A percentile compares a stretch with the other conserved stretches of the same genome.
phyloP scores from a whole-genome alignment of 768 basidiomycete genomes.

The Pleurotus eryngii region DNA sequence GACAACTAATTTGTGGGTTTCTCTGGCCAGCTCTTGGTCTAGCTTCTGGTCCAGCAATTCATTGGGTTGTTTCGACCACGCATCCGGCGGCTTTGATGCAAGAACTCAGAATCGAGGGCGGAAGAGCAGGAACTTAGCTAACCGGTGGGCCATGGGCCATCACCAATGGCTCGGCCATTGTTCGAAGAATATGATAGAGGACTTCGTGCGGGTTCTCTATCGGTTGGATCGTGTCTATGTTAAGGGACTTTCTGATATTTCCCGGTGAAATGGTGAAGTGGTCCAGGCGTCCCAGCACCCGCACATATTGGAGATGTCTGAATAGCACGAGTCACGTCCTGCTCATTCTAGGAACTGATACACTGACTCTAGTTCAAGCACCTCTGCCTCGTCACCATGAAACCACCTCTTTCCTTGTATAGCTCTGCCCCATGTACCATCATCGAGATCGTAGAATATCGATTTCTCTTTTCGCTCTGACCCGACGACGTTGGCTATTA shows the following conservation, averaged over 20 bases:
- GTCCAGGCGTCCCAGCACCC: background rate
- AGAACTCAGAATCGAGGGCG: background rate
- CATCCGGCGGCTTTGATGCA: background rate
- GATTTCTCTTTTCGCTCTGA: background rate
- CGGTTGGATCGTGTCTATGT: background rate
- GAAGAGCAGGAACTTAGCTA: background rate
- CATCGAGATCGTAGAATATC: background rate
- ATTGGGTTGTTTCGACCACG: background rate
- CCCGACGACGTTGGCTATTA: slow-evolving; percentile 3
- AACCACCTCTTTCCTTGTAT: background rate
- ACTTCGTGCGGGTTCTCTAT: background rate
- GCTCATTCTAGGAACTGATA: background rate
- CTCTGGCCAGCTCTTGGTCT: background rate
- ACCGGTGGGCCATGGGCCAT: background rate
- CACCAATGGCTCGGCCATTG: background rate
- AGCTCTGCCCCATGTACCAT: background rate
- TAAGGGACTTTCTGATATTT: background rate
- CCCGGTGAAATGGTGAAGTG: background rate
- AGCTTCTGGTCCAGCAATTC: no score
- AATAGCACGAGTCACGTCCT: background rate
- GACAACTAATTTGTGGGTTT: background rate
- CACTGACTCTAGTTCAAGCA: background rate
- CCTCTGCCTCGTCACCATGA: background rate
- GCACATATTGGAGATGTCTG: background rate
- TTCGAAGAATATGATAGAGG: background rate